phyloP scores from a whole-genome alignment of 129 eudicot genomes.

The Lactuca sativa region DNA sequence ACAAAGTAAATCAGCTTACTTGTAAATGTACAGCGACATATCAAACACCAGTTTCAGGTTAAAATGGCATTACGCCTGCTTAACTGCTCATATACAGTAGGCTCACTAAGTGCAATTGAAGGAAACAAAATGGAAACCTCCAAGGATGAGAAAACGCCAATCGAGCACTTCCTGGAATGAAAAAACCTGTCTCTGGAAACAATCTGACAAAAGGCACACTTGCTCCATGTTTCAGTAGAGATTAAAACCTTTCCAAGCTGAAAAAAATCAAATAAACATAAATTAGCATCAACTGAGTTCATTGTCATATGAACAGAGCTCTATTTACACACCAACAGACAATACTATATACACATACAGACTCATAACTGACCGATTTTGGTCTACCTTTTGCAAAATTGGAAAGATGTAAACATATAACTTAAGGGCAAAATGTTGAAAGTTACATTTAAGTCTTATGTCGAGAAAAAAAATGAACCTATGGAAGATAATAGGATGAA shows the following conservation, averaged over 20 bases:
- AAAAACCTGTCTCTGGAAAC: conserved; percentile 54
- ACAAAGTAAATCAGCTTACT: conserved; percentile 42
- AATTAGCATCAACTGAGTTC: conserved; percentile 7
- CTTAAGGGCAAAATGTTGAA: too few species aligned
- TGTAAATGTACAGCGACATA: conserved; percentile 48
- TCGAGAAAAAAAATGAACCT: not conserved
- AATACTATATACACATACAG: not conserved
- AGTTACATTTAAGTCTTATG: too few species aligned
- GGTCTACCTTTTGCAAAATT: too few species aligned
- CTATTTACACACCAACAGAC: not conserved
- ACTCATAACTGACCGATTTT: not conserved
- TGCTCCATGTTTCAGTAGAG: conserved; percentile 73
- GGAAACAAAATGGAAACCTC: conserved; percentile 70
- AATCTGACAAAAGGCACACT: conserved; percentile 61
- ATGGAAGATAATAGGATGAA: not conserved
- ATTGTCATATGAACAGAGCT: not conserved
- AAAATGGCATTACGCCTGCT: conserved; percentile 60
- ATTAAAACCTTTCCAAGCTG: conserved; percentile 39
- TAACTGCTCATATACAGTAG: conserved; percentile 51
- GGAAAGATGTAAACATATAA: too few species aligned
- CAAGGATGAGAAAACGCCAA: conserved; percentile 75
- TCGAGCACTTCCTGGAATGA: conserved; percentile 80
- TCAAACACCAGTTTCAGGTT: conserved; percentile 55
- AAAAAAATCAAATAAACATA: not conserved
- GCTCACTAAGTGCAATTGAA: conserved; percentile 81